Base-by-base conservation (phyloP, 768 basidiomycete species). In the Albatrellus ellisii region DNA sequence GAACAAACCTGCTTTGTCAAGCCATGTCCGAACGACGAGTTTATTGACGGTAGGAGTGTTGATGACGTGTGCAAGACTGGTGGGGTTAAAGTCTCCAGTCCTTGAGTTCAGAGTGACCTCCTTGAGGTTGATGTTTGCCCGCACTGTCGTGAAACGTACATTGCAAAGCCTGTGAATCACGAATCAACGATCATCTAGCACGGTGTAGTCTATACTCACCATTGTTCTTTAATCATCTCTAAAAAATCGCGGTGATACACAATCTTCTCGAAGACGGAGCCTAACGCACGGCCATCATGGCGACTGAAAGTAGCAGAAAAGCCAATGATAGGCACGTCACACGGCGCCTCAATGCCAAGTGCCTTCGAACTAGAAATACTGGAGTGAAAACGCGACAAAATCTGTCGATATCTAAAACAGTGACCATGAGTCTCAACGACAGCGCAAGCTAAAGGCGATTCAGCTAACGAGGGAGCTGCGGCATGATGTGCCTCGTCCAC, bases 401-500 rank as follows among this genome's bases (percentile, higher is more conserved):
- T 72, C 21, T 73, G 75, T 24, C 86, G 78, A 59, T 94, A 94
- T 22, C 89, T 77, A 43, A 34, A 31, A 38, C 4, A 41, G 27
- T 25, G 9, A 63, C 25, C 14, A 35, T 46, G 14, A 33, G 35
- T 42, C n/a, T 24, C 18, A 3, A 17, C 14, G 15, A 36, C 9
- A 24, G 3, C 11, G 27, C 20, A 36, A 18, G 26, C 17, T 28
- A n/a, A n/a, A n/a, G 14, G n/a, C 26, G 64, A 25, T 20, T 17
- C 4, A 26, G 43, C 77, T 42, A 62, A 92, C 77, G 91, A 90
- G 24, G 81, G 79, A 7, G 92, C 86, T 28, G 87, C 91, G 22
- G 92, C 85, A 59, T 98, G 94, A 56, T 97, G 94, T 0, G 92
- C 92, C 61, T 95, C 91, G 53, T 95, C 91, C 3, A 95, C 67